A percentile compares a stretch with the other conserved stretches of the same genome.
phyloP scores from a whole-genome alignment of 2,329 filamentous ascomycete species.

The Colletotrichum navitas region DNA sequence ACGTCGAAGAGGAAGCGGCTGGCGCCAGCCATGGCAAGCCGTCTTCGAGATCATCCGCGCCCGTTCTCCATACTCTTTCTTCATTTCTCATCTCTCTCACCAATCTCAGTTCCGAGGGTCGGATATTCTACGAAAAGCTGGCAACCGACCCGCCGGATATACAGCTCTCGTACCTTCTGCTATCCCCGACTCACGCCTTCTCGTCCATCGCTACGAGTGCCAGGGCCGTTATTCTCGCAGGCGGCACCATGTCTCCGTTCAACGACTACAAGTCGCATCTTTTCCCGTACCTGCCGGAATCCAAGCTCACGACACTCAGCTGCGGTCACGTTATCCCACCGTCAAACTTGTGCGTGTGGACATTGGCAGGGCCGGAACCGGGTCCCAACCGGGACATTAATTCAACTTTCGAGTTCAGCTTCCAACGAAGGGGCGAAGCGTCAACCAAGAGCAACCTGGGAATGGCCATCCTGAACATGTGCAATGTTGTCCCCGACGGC shows the following conservation, averaged over 20 bases:
- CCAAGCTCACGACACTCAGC: conserved; percentile 82
- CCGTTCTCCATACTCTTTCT: conserved; percentile 67
- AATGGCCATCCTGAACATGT: conserved; percentile 77
- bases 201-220: conserved; percentile 87
- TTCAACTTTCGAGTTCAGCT: conserved; percentile 86
- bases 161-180: conserved; percentile 83
- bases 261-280: conserved; percentile 89
- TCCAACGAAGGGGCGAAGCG: conserved; percentile 77
- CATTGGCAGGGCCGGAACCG: conserved; percentile 65
- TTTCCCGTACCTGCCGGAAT: conserved; percentile 77
- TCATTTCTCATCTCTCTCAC: conserved; percentile 84
- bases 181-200: conserved; percentile 94
- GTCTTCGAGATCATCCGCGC: conserved; percentile 56
- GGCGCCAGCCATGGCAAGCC: conserved; percentile 45
- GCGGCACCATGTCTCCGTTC: conserved; percentile 98
- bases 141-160: conserved; percentile 58
- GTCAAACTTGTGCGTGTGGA: conserved; percentile 83
- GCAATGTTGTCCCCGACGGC: conserved; percentile 83
- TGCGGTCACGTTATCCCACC: conserved; percentile 94
- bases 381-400: conserved; percentile 45
- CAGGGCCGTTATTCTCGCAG: conserved; percentile 88
- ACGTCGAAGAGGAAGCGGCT: conserved; percentile 65
- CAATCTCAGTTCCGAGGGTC: conserved; percentile 81
- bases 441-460: conserved; percentile 82
- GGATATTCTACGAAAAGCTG: conserved; percentile 72